Base-by-base conservation (phyloP, 106 monocot species). In the Dendrobium catenatum region DNA sequence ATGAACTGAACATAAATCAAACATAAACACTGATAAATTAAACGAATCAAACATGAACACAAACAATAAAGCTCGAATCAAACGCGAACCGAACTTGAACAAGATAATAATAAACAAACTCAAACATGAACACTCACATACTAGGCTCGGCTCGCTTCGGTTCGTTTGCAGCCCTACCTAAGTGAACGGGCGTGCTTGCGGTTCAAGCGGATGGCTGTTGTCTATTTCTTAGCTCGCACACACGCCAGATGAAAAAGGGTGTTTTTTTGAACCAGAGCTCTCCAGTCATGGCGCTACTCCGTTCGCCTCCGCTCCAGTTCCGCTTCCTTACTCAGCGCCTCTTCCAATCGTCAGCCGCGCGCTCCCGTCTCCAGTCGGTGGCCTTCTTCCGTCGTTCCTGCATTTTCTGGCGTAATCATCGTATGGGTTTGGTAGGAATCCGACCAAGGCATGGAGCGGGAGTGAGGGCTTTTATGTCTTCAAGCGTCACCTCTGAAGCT, bases 381-480 rank as follows among this genome's bases (percentile, higher is more conserved):
- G 56, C 68, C 68, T 42, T 27, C 42, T 0, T 54, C 79, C 73
- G 79, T 19, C 46, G 70, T 80, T 67, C 85, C 17, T 77, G 82
- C 64, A 46, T 84, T 73, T 67, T 82, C 48, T 20, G 78, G 13
- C 29, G 18, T 5, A 75, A 20, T 67, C n/a, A 61, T 81, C 61
- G 64, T 47, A 78, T 46, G 85, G 80, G 72, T 56, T 72, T 85
- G 41, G 1, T 66, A 9, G 78, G 82, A 72, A 80, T 74, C n/a
- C 79, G 59, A 8, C 72, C 26, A 67, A 67, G 59, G 42, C 1
- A 15, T 42, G 76, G 56, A 49, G 83, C 72, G 29, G 82, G 66
- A 46, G 83, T 80, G 76, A 81, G 92, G 83, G 88, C 89, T 77
- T 92, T 92, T 82, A 83, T 84, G 88, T 85, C 89, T 9, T 88